phyloP scores from a whole-genome alignment of 345 rosid species.

The Crucihimalaya himalaica region DNA sequence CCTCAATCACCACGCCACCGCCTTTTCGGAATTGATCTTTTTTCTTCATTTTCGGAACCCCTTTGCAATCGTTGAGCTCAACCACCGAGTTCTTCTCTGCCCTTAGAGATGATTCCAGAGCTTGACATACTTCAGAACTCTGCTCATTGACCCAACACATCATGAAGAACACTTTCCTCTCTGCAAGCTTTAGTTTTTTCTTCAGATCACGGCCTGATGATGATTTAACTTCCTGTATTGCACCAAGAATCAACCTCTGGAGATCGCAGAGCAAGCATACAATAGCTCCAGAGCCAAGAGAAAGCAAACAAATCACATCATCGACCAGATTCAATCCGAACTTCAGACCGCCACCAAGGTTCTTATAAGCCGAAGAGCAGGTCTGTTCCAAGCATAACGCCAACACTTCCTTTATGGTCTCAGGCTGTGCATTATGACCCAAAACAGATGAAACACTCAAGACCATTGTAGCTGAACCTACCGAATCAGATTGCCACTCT shows the following conservation, averaged over 20 bases:
- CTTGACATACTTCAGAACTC: conserved; percentile 59
- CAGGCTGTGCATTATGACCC: conserved; percentile 67
- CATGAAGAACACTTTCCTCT: conserved; percentile 73
- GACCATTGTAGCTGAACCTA: conserved; percentile 62
- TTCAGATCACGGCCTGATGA: conserved; percentile 51
- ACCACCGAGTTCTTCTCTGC: conserved; percentile 52
- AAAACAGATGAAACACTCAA: conserved; percentile 66
- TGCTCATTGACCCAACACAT: conserved; percentile 96
- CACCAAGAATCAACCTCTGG: conserved; percentile 64
- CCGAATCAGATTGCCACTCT: conserved; percentile 74
- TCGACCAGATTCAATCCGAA: conserved; percentile 67
- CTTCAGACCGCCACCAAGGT: conserved; percentile 68
- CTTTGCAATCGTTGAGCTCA: no score
- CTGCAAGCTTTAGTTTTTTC: conserved; percentile 69
- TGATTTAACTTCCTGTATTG: conserved; percentile 50
- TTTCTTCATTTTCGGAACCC: no score
- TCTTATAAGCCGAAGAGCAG: conserved; percentile 71
- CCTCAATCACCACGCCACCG: no score
- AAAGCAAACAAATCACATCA: conserved; percentile 56
- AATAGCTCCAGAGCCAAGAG: conserved; percentile 60
- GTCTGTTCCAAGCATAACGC: conserved; percentile 73
- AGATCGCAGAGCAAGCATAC: conserved; percentile 74
- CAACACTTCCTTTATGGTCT: conserved; percentile 60
- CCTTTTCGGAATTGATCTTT: no score
- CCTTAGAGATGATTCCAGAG: conserved; percentile 51